Conservation (phyloP, 2,329 filamentous ascomycete genomes). For the Fusarium coffeatum region DNA sequence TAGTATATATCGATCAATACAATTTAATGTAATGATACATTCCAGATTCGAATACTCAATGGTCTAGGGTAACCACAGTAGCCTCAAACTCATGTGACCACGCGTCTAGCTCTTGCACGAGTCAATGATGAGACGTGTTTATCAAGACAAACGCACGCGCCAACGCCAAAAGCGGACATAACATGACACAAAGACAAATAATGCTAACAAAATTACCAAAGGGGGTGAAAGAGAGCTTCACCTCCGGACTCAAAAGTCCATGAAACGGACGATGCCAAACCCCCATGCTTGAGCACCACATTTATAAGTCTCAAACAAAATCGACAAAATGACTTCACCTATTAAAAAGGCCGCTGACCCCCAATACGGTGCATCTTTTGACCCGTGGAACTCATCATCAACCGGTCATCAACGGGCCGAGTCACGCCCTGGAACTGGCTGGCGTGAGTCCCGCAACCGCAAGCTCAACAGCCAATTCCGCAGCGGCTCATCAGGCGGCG, state of each 20-base stretch:
- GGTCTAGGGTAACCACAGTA: slow-evolving; percentile 7
- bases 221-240: background rate
- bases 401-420: slow-evolving; percentile 85
- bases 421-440: slow-evolving; percentile 70
- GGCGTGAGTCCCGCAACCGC: slow-evolving; percentile 75
- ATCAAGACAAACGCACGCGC: slow-evolving; percentile 37
- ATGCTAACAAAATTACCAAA: slow-evolving; percentile 1
- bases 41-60: background rate
- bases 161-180: slow-evolving; percentile 33
- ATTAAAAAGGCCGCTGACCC: slow-evolving; percentile 55
- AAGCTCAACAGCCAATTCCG: slow-evolving; percentile 79
- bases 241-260: background rate
- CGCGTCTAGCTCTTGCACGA: slow-evolving; percentile 38
- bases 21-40: background rate
- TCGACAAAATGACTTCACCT: slow-evolving; percentile 14
- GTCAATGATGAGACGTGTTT: slow-evolving; percentile 29
- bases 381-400: slow-evolving; percentile 78
- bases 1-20: background rate
- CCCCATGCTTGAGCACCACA: background rate
- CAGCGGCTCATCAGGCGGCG: slow-evolving; percentile 66
- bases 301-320: background rate
- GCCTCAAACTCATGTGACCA: slow-evolving; percentile 42
- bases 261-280: background rate
- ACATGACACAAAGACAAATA: slow-evolving; percentile 22
- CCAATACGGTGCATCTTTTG: slow-evolving; percentile 61